A percentile compares a stretch with the other conserved stretches of the same genome.
Evolutionary conservation across 129 eudicot species (phyloP).

Genomic region (Artemisia argyi): DNA sequence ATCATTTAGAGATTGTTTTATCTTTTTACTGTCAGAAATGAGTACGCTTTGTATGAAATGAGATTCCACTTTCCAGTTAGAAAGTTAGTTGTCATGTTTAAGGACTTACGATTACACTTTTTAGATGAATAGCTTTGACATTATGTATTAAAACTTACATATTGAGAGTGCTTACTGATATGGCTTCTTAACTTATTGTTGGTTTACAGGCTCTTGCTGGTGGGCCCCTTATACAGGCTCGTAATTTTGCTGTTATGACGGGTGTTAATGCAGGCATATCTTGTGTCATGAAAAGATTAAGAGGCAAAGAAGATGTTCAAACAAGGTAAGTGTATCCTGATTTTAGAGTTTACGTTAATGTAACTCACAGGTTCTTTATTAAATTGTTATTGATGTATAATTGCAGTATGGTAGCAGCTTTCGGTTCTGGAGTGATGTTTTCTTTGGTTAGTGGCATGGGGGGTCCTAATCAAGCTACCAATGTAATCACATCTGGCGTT

Average conservation of each 20-base stretch:
- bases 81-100: too few species aligned
- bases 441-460: constrained; percentile 91
- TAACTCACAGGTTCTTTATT: not conserved
- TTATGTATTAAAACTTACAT: too few species aligned
- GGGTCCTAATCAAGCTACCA: constrained; percentile 68
- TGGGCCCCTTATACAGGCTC: constrained; percentile 54
- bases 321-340: constrained; percentile 44
- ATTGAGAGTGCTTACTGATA: too few species aligned
- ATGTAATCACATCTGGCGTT: constrained; percentile 70
- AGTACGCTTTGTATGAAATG: too few species aligned
- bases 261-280: constrained; percentile 88
- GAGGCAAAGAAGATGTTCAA: constrained; percentile 94
- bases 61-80: too few species aligned
- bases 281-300: constrained; percentile 74
- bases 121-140: too few species aligned
- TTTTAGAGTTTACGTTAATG: not conserved
- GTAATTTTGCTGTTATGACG: constrained; percentile 85
- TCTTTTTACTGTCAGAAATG: too few species aligned
- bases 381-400: not conserved
- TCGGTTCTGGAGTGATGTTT: constrained; percentile 91
- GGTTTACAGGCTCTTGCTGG: too few species aligned
- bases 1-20: too few species aligned
- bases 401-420: constrained; percentile 92
- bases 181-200: too few species aligned
- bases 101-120: too few species aligned